Evolutionary conservation across 176 grass and related monocot genomes (phyloP).

Genomic region (Carex kokanica): DNA sequence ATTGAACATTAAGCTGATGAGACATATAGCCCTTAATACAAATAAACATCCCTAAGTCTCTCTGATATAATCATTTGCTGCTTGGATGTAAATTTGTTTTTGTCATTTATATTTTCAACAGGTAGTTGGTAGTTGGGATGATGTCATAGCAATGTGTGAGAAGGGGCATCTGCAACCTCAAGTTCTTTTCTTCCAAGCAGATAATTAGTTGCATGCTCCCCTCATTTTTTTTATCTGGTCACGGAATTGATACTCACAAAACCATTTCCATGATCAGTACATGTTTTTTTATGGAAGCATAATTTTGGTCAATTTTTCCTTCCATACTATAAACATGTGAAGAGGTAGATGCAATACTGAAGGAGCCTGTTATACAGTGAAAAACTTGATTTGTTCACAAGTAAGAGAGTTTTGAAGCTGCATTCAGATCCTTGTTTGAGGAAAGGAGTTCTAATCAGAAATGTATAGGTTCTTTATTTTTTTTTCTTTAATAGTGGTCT

Average conservation of each 20-base stretch:
- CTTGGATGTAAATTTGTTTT: slow-evolving; percentile 1
- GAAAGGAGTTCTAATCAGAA: slow-evolving; percentile 20
- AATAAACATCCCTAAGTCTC: background rate
- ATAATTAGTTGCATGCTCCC: slow-evolving; percentile 44
- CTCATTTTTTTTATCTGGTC: slow-evolving; percentile 12
- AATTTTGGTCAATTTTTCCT: slow-evolving; percentile 13
- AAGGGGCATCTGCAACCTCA: slow-evolving; percentile 97
- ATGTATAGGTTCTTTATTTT: slow-evolving; percentile 31
- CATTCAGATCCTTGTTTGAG: background rate
- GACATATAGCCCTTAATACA: background rate
- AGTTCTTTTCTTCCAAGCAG: slow-evolving; percentile 93
- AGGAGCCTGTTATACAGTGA: slow-evolving; percentile 4
- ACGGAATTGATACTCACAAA: background rate
- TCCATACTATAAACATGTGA: slow-evolving; percentile 22
- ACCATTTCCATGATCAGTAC: background rate
- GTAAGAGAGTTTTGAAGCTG: slow-evolving; percentile 17
- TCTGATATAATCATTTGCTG: slow-evolving; percentile 18
- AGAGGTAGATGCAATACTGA: slow-evolving; percentile 16
- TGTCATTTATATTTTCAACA: slow-evolving; percentile 30
- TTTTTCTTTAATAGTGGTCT: slow-evolving; percentile 20
- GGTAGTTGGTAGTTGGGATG: slow-evolving; percentile 79
- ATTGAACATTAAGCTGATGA: slow-evolving; percentile 1
- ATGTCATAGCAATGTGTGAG: slow-evolving; percentile 86
- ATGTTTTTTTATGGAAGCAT: slow-evolving; percentile 22
- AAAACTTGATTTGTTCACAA: background rate